Base-by-base conservation (phyloP, 2,329 filamentous ascomycete genomes). In the Allantophomopsis cytisporea region DNA sequence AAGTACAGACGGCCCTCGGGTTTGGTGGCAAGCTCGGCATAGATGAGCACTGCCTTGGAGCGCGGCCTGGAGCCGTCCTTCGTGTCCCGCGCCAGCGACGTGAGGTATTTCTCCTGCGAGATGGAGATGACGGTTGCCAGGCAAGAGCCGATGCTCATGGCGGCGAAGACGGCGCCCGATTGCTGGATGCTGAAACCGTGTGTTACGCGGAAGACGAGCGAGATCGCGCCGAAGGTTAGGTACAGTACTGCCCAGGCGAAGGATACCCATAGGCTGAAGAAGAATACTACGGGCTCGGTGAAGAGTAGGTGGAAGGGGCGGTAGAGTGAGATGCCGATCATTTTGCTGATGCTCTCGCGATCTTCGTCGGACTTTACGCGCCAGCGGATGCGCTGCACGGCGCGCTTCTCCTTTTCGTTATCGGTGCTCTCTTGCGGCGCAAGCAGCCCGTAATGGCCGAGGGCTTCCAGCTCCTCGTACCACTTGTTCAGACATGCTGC, bases 221-320 rank as follows among this genome's bases (percentile, higher is more conserved):
- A 84, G 5, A 94, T 74, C 1, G 84, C 81, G 12, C 76, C 75
- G 49, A 94, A 89, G 11, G 82, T 85, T 14, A 94, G 65, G 57
- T 94, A 95, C 0, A 95, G 71, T 0, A 94, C 73, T 0, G 82
- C 86, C 88, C 88, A 95, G 15, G 80, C 80, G 57, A 95, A 95
- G 1, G 84, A 71, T 1, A 87, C 80, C 88, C 88, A 95, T 1
- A 94, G 66, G 1, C 81, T 86, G 63, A 95, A 95, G 63, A 75
- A 86, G 59, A 87, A 86, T 12, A 88, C 81, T 8, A 86, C 78
- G 0, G 82, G 79, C 48, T 88, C 83, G 0, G 82, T 87, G 47
- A 80, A 62, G 13, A 88, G 72, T 1, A 88, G 68, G 50, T 79
- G 75, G 56, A 94, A 93, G 0, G 87, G 87, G 0, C 87, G 73